Evolutionary conservation across 148 eudicot species (phyloP), one percentile per base, ranked within the genome.

Genomic region (Vaccinium darrowii): DNA sequence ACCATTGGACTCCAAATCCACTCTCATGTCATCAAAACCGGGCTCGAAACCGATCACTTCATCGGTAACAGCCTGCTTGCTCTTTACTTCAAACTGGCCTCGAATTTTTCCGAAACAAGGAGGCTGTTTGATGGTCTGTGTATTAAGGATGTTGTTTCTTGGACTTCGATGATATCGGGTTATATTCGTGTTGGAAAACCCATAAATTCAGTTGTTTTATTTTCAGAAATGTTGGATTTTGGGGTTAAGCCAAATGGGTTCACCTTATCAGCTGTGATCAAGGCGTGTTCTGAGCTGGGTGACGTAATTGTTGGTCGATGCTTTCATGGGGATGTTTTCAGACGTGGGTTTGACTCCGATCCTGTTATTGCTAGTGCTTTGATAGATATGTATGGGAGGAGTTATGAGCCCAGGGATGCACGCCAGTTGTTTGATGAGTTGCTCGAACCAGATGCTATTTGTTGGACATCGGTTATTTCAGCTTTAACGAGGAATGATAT

Each of bases 121-220:
- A 90, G 85, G 69, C 83, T 92, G 76, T 95, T 94, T 84, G 89
- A 86, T 78, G 92, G 88, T 23, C 86, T 95, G 86, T 67, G 23
- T 80, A 63, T 76, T n/a, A 95, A 89, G 83, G 98, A 95, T 87
- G 98, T 91, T 53, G 89, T 95, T 57, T 91, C 98, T 7, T 95
- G 98, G 98, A 91, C 95, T 58, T 95, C 96, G 21, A 92, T 95
- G 93, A 87, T 94, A 13, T 91, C 96, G 19, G 95, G 92, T 30
- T 94, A 85, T 88, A 87, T 91, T 71, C 91, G 93, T 56, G 89
- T 86, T 13, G 92, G 91, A 1, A 88, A 85, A 65, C 92, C 96
- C 5, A 13, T 47, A 16, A 78, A 84, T 62, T 75, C 96, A 21
- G 83, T 95, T 47, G 81, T 75, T 14, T 84, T 87, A 83, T 95